Evolutionary conservation across 2,329 filamentous ascomycete genomes (phyloP), one percentile per base, ranked within the genome.

Genomic region (Claviceps purpurea): DNA sequence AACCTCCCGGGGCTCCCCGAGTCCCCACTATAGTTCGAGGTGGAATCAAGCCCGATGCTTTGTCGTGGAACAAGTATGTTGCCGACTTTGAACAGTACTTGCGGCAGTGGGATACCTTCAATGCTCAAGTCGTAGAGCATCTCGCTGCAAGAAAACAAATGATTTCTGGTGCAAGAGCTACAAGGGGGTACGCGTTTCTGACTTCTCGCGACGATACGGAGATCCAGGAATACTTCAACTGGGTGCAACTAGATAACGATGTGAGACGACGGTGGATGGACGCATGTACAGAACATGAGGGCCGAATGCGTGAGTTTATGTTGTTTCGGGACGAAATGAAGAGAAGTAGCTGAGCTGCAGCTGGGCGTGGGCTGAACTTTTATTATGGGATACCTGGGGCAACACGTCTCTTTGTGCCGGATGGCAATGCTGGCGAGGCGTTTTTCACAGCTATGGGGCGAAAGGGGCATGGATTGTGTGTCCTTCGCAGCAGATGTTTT

Each of bases 211-310:
- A 73, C 24, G 68, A 75, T 41, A 56, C 58, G 1, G 79, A 77
- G 0, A 71, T 82, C 24, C 62, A 70, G 16, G 74, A 77, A 52
- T 89, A 89, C 62, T 64, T 79, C 53, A 68, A 68, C 40, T 79
- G 77, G 62, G 66, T 84, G 52, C 75, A 77, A 57, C 78, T 87
- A 64, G 85, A 89, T 61, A 75, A 80, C 56, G 70, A 72, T 47
- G 77, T 87, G 5, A 71, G 81, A 52, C 72, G 72, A 59, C 73
- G 76, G 52, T 88, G 85, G 82, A 67, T 68, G 34, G 64, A 74
- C 8, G 78, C 78, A 7, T 79, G 76, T 55, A 75, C 79, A 44
- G 73, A 73, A 54, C 85, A 89, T 60, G 74, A 78, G 53, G 64
- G 71, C 52, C 74, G 75, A 10, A 68, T 88, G 52, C 70, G 73